These are phyloP conservation scores for Daldinia decipiens DNA, from an alignment of 495 filamentous ascomycete species.

Conservation along the genomic window DNA sequence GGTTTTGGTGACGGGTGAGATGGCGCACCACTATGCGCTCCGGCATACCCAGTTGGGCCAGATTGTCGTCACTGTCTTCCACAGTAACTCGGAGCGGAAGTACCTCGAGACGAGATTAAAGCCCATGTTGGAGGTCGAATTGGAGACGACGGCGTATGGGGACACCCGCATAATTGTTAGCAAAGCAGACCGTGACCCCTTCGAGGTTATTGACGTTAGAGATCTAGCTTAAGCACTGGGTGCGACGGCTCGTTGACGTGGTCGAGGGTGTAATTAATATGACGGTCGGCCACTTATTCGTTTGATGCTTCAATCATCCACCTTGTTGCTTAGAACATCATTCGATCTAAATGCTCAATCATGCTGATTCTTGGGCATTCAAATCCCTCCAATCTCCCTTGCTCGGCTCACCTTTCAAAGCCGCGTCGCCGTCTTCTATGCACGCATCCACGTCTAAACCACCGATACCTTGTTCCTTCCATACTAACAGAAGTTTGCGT, in stretches of 20 bases:
- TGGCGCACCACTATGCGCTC: constrained; percentile 91
- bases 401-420: constrained; percentile 50
- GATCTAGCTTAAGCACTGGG: constrained; percentile 26
- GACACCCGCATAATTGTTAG: constrained; percentile 76
- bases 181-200: constrained; percentile 78
- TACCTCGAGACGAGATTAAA: constrained; percentile 79
- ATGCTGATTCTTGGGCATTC: constrained; percentile 18
- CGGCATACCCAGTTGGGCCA: constrained; percentile 88
- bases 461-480: constrained; percentile 63
- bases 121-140: constrained; percentile 64
- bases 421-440: constrained; percentile 64
- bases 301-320: not conserved
- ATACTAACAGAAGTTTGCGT: constrained; percentile 59
- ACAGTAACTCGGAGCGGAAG: constrained; percentile 89
- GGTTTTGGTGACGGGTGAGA: constrained; percentile 88
- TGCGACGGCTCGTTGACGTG: not conserved
- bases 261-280: constrained; percentile 8
- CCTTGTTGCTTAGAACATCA: not conserved
- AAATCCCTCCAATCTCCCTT: constrained; percentile 45
- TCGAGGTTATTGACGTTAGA: constrained; percentile 57
- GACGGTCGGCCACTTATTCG: not conserved
- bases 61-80: constrained; percentile 83
- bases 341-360: constrained; percentile 3
- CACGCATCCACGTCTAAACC: constrained; percentile 59
- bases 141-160: constrained; percentile 52